Evolutionary conservation across 2,329 filamentous ascomycete species (phyloP).

Genomic region (Calonectria crousiana): DNA sequence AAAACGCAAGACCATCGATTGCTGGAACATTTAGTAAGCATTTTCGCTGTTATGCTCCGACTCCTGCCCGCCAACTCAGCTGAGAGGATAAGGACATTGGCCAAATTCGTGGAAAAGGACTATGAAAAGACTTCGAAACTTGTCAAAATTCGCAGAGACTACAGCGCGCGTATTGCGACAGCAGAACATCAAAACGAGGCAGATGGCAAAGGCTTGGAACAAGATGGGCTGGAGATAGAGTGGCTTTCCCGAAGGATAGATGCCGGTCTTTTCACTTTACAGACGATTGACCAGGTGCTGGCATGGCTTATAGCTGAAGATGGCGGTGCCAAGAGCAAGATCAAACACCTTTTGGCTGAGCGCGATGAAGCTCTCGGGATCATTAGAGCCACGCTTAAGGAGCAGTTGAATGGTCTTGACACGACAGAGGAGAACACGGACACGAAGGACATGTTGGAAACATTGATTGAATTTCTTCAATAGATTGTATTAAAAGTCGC

Average conservation of each 20-base stretch:
- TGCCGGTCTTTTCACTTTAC: conserved; percentile 85
- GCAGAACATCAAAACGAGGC: conserved; percentile 62
- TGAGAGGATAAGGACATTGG: conserved; percentile 83
- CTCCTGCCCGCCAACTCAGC: conserved; percentile 82
- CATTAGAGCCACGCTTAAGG: conserved; percentile 76
- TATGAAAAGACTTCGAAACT: conserved; percentile 87
- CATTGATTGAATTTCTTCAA: conserved; percentile 63
- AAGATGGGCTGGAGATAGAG: conserved; percentile 67
- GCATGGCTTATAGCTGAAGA: conserved; percentile 96
- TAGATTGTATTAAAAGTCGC: conserved; percentile 42
- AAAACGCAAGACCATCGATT: conserved; percentile 79
- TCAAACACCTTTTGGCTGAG: conserved; percentile 74
- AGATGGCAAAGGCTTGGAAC: conserved; percentile 24
- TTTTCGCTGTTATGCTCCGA: conserved; percentile 86
- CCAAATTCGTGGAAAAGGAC: conserved; percentile 96
- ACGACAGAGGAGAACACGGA: conserved; percentile 71
- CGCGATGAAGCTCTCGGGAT: conserved; percentile 74
- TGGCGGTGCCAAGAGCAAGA: conserved; percentile 74
- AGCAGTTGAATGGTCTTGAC: conserved; percentile 65
- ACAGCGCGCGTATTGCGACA: conserved; percentile 71
- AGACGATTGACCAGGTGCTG: conserved; percentile 85
- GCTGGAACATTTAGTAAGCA: conserved; percentile 84
- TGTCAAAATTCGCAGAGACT: conserved; percentile 78
- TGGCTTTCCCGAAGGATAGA: conserved; percentile 83
- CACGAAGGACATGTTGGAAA: conserved; percentile 66